These are phyloP conservation scores for Sequoiadendron giganteum DNA, from an alignment of 75 land plant species.

Conservation along the genomic window DNA sequence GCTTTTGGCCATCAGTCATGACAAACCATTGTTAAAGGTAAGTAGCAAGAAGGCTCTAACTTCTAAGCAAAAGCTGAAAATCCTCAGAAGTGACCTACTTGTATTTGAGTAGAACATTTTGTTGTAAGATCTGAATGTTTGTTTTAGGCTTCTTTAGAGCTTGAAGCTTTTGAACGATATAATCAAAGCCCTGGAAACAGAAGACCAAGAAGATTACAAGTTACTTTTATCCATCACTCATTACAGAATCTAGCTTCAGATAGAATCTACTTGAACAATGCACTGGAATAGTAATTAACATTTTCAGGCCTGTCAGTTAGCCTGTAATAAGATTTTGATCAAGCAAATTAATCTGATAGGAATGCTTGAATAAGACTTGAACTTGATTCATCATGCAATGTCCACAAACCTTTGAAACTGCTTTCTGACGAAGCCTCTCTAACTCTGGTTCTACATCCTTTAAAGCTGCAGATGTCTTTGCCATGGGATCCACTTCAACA, in stretches of 20 bases:
- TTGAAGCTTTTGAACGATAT: slow-evolving; percentile 90
- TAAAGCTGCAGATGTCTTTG: slow-evolving; percentile 84
- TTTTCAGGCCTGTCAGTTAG: neutral
- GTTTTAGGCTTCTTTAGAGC: slow-evolving; percentile 98
- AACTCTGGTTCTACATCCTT: slow-evolving; percentile 95
- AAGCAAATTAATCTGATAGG: neutral
- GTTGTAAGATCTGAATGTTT: slow-evolving; percentile 98
- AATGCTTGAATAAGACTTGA: neutral
- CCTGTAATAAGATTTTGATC: neutral
- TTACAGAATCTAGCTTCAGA: neutral
- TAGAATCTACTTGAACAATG: neutral
- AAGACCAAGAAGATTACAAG: neutral
- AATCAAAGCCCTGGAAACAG: slow-evolving; percentile 73
- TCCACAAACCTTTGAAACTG: slow-evolving; percentile 75
- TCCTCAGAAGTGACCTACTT: slow-evolving; percentile 32
- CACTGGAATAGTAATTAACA: neutral
- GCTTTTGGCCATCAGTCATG: neutral
- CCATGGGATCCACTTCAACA: slow-evolving; percentile 72
- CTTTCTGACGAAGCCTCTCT: slow-evolving; percentile 91
- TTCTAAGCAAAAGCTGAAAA: slow-evolving; percentile 18
- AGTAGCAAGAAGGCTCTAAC: slow-evolving; percentile 34
- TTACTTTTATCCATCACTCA: neutral
- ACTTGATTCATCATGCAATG: neutral
- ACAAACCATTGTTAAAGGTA: neutral
- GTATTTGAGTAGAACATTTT: slow-evolving; percentile 84